Base-by-base conservation (phyloP, 2,329 filamentous ascomycete species). In the Apiospora phragmitis region DNA sequence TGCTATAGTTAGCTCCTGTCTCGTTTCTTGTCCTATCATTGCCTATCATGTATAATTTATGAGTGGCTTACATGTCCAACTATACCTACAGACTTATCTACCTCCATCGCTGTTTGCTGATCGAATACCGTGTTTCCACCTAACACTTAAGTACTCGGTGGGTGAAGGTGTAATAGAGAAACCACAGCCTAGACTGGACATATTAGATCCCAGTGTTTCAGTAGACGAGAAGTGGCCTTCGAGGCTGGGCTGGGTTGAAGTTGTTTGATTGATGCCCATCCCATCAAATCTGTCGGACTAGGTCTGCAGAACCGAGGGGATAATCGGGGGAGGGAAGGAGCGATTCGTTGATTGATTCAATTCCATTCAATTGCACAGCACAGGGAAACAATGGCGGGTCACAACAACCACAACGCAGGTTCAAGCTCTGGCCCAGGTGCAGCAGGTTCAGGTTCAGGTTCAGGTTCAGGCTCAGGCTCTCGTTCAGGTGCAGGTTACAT, bases 401-500 rank as follows among this genome's bases (percentile, higher is more conserved):
- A 35, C 65, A 67, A 42, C 35, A 42, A 38, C 43, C 8, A 47
- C 18, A 47, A 47, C 43, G 29, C 51, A 59, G 51, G 29, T 35
- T 21, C 51, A 59, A 29, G 51, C 18, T 32, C 51, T 18, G 29
- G 49, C 49, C 14, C 49, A 51, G 49, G 24, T 41, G 38, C 38
- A 41, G 38, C 38, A 41, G 38, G 11, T 9, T 9, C 35, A 38
- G 11, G 42, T 24, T 29, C 49, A 55, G 24, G 26, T 14, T 18
- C 49, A 18, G 24, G 49, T 16, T 21, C 55, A 62, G 51, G 51
- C 14, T 35, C 77, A 77, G 78, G 75, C 73, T 76, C 51, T 35
- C 29, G 51, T 18, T 35, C 51, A 62, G 21, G 55, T 70, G 78
- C 76, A 75, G 76, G 78, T 79, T 79, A 79, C 77, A 75, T 78